Percentiles rank a stretch among this genome's conserved stretches.
phyloP scores from a whole-genome alignment of 371 early-diverging fungal genomes.

The Apophysomyces ossiformis region DNA sequence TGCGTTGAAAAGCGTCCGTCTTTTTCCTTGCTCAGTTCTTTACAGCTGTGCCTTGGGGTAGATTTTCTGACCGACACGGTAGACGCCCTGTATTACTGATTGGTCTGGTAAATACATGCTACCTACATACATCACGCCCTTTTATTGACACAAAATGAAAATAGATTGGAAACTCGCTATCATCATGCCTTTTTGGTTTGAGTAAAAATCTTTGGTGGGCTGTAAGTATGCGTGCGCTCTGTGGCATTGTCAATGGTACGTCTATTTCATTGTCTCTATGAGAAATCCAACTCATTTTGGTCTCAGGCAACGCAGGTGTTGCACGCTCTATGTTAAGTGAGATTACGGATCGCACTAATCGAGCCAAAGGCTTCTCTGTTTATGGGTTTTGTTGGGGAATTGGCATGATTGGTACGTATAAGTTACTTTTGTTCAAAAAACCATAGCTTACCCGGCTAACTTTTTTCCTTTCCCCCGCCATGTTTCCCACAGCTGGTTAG shows the following conservation, averaged over 20 bases:
- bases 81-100: constrained; percentile 81
- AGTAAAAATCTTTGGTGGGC: constrained; percentile 62
- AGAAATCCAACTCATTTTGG: not conserved
- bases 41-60: constrained; percentile 61
- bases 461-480: not conserved
- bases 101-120: constrained; percentile 46
- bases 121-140: no score
- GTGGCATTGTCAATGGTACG: constrained; percentile 68
- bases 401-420: constrained; percentile 34
- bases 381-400: constrained; percentile 58
- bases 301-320: constrained; percentile 64
- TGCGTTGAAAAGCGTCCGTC: constrained; percentile 35
- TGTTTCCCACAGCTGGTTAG: not conserved
- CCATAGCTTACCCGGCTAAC: not conserved
- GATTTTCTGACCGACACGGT: constrained; percentile 70
- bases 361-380: constrained; percentile 54
- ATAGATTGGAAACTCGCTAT: constrained; percentile 60
- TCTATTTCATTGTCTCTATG: not conserved
- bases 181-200: constrained; percentile 69
- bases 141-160: no score
- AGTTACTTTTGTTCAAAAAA: not conserved
- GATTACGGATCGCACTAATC: constrained; percentile 74
- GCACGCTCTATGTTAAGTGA: constrained; percentile 81
- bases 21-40: constrained; percentile 65
- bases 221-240: constrained; percentile 56